Evolutionary conservation across 2,329 filamentous ascomycete species (phyloP).

Genomic region (Aureobasidium sp.): DNA sequence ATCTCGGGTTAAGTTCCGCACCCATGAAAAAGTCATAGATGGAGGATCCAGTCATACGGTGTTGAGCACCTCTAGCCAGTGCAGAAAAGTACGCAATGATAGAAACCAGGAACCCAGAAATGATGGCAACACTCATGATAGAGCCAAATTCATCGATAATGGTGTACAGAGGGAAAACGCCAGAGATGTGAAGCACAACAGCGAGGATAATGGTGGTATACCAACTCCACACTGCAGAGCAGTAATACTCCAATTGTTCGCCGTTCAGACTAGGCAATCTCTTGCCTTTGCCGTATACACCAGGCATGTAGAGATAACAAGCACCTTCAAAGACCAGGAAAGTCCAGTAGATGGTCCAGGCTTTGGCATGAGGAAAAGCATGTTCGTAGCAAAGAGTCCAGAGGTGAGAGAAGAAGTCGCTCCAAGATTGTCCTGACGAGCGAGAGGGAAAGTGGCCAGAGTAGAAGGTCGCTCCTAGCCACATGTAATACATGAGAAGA

Average conservation of each 20-base stretch:
- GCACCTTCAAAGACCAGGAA: constrained; percentile 76
- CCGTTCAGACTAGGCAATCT: constrained; percentile 69
- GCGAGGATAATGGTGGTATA: constrained; percentile 70
- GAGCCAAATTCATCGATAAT: constrained; percentile 87
- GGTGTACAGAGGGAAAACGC: constrained; percentile 75
- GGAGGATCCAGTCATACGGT: constrained; percentile 77
- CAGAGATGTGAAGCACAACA: constrained; percentile 65
- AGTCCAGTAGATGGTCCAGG: constrained; percentile 85
- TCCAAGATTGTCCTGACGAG: constrained; percentile 55
- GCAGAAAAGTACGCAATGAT: constrained; percentile 78
- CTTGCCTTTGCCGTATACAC: constrained; percentile 76
- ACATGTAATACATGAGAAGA: constrained; percentile 93
- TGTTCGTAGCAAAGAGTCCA: constrained; percentile 64
- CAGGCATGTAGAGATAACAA: constrained; percentile 75
- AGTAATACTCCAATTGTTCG: constrained; percentile 82
- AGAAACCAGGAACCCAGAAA: constrained; percentile 74
- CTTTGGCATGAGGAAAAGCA: constrained; percentile 68
- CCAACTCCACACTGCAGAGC: constrained; percentile 75
- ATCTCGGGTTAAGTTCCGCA: constrained; percentile 69
- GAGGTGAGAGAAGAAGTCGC: constrained; percentile 63
- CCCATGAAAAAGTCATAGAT: constrained; percentile 83
- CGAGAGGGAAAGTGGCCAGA: constrained; percentile 64
- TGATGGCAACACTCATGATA: constrained; percentile 79
- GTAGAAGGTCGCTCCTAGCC: constrained; percentile 85
- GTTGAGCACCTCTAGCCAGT: constrained; percentile 65